Evolutionary conservation across 768 basidiomycete species (phyloP).

Genomic region (Kondoa subrosea): DNA sequence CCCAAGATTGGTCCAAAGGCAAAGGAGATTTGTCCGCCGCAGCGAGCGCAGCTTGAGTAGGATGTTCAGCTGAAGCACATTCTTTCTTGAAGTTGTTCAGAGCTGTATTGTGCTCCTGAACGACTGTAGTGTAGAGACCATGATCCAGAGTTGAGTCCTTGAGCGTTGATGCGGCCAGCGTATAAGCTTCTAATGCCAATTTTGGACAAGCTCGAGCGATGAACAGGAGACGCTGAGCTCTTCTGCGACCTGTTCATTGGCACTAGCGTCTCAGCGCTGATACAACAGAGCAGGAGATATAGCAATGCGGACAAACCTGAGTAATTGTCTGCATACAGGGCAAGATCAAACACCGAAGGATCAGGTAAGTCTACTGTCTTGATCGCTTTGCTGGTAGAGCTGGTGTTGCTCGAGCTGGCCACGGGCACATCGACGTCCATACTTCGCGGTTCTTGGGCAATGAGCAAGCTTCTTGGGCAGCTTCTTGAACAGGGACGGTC

Average conservation of each 20-base stretch:
- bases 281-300: neutral
- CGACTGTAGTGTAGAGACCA: slow-evolving; percentile 26
- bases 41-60: slow-evolving; percentile 8
- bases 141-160: slow-evolving; percentile 50
- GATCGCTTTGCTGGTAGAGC: neutral
- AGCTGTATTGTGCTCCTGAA: slow-evolving; percentile 34
- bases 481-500: neutral
- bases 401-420: neutral
- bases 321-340: slow-evolving; percentile 59
- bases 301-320: slow-evolving; percentile 39
- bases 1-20: slow-evolving; percentile 51
- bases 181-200: slow-evolving; percentile 55
- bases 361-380: neutral
- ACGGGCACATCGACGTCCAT: neutral
- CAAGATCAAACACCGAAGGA: slow-evolving; percentile 49
- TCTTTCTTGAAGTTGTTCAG: slow-evolving; percentile 21
- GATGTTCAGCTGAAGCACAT: slow-evolving; percentile 5
- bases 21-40: slow-evolving; percentile 34
- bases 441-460: too few relatives aligned
- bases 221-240: slow-evolving; percentile 54
- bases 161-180: slow-evolving; percentile 49
- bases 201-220: slow-evolving; percentile 50
- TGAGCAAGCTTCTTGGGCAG: neutral
- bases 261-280: slow-evolving; percentile 10
- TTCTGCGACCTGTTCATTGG: slow-evolving; percentile 46